These are phyloP conservation scores for Rosa rugosa DNA, from an alignment of 306 rosid genomes.

Conservation along the genomic window DNA sequence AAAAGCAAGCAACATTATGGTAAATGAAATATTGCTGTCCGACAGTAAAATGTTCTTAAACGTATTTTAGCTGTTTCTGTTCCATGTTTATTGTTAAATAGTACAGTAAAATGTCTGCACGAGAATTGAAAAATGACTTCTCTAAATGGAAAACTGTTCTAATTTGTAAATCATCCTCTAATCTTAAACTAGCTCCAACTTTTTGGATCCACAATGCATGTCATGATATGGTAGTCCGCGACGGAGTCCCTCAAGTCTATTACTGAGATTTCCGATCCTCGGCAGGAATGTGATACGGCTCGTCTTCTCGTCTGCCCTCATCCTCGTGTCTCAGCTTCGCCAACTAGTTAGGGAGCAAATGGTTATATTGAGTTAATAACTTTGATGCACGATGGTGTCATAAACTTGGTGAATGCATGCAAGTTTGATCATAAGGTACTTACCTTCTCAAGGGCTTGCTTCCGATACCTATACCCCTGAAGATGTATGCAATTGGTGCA, in stretches of 20 bases:
- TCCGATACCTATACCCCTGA: slow-evolving; percentile 59
- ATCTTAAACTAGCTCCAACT: background rate
- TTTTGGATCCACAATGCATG: background rate
- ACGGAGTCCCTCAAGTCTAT: background rate
- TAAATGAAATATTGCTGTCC: background rate
- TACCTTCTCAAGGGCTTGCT: slow-evolving; percentile 47
- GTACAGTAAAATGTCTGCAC: background rate
- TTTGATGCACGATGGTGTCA: background rate
- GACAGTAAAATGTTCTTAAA: background rate
- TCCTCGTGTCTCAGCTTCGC: background rate
- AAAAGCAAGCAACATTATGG: background rate
- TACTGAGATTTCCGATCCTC: background rate
- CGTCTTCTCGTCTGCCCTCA: background rate
- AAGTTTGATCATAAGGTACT: background rate
- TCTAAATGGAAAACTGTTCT: background rate
- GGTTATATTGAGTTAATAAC: background rate
- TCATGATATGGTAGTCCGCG: background rate
- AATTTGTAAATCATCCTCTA: background rate
- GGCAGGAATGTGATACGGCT: background rate
- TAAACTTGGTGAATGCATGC: background rate
- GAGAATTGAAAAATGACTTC: background rate
- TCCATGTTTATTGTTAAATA: background rate
- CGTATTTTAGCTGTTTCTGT: background rate
- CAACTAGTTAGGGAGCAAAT: background rate
- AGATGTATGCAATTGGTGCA: slow-evolving; percentile 2